These are phyloP conservation scores for Lentinula detonsa DNA, from an alignment of 768 basidiomycete species.

Conservation along the genomic window DNA sequence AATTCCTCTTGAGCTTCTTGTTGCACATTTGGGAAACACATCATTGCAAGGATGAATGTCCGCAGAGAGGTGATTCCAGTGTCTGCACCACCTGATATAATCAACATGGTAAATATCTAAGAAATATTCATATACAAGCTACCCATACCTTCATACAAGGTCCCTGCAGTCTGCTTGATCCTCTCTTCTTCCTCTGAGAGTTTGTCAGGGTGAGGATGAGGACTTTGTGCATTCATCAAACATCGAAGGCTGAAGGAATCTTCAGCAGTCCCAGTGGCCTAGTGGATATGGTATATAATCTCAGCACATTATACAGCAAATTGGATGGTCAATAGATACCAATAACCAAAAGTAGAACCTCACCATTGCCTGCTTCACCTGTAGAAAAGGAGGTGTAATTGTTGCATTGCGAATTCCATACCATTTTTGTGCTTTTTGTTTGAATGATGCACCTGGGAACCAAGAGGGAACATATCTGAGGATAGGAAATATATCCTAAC, in stretches of 20 bases:
- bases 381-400: not conserved
- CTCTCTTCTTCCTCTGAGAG: not conserved
- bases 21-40: not conserved
- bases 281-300: too few relatives aligned
- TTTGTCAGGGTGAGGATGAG: not conserved
- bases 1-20: not conserved
- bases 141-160: not conserved
- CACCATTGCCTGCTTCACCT: not conserved
- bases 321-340: too few relatives aligned
- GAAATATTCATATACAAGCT: not conserved
- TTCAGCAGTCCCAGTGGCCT: not conserved
- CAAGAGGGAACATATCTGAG: not conserved
- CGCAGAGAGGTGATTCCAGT: not conserved
- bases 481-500: not conserved
- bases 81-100: not conserved
- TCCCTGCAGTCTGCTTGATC: constrained; percentile 3
- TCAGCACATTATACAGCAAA: too few relatives aligned
- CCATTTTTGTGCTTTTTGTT: not conserved
- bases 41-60: not conserved
- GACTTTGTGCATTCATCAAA: not conserved
- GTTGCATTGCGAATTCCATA: not conserved
- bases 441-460: constrained; percentile 5
- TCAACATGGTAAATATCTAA: not conserved
- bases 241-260: not conserved
- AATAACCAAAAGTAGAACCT: not conserved